phyloP scores from a whole-genome alignment of 371 early-diverging fungal species.

The Rhizopus delemar region DNA sequence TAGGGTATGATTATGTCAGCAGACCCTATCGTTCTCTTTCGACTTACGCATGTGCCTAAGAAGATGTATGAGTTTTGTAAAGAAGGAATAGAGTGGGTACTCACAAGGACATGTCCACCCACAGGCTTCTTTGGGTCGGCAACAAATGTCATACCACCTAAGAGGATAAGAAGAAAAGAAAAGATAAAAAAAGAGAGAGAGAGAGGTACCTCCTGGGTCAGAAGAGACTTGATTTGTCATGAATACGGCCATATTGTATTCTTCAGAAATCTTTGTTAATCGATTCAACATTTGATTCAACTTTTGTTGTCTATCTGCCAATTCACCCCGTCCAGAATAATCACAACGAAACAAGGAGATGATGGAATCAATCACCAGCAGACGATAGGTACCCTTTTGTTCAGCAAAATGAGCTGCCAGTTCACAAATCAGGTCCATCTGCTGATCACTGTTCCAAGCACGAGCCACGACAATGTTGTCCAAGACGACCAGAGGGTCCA shows the following conservation, averaged over 20 bases:
- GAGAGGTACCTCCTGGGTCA: conserved; percentile 45
- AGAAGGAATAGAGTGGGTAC: neutral
- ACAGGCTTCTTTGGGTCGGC: conserved; percentile 87
- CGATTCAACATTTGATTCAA: conserved; percentile 78
- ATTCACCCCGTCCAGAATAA: conserved; percentile 83
- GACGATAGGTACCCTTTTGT: conserved; percentile 63
- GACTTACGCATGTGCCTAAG: conserved; percentile 57
- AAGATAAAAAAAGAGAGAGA: neutral
- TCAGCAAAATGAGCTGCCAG: conserved; percentile 76
- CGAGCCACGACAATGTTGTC: conserved; percentile 76
- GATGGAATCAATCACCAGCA: conserved; percentile 80
- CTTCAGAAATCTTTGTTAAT: conserved; percentile 83
- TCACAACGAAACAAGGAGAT: conserved; percentile 81
- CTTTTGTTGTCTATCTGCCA: conserved; percentile 90
- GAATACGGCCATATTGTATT: conserved; percentile 85
- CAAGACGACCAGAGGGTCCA: conserved; percentile 65
- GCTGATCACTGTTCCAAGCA: conserved; percentile 84
- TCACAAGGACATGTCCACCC: conserved; percentile 75
- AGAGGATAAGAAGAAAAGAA: conserved; percentile 49
- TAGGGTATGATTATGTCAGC: conserved; percentile 9
- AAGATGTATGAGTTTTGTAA: conserved; percentile 1
- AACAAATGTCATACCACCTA: conserved; percentile 69
- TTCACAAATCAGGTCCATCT: conserved; percentile 75
- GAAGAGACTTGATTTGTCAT: conserved; percentile 84
- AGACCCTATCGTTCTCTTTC: conserved; percentile 5